Evolutionary conservation across 2,329 filamentous ascomycete genomes (phyloP), one percentile per base, ranked within the genome.

Genomic region (Monosporascus sp.): DNA sequence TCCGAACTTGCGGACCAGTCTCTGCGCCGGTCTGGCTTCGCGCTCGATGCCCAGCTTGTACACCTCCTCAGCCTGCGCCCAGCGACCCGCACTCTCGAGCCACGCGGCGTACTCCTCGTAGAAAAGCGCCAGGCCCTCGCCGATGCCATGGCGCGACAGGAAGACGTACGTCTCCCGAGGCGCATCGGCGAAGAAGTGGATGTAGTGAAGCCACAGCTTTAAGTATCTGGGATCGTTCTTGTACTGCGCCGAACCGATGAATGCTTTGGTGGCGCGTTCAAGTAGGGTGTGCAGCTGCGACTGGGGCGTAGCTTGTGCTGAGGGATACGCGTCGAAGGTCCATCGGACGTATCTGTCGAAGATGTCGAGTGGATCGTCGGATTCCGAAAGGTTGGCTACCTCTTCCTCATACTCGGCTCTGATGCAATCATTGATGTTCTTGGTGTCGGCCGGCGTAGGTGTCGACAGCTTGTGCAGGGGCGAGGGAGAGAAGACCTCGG

Each of bases 321-420:
- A 93, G 2, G 94, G 93, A 69, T 97, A 99, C 50, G 93, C 88
- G 70, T 97, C 90, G 27, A 97, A 77, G 1, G 92, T 96, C 94
- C 94, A 99, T 72, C 90, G 90, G 54, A 97, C 90, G 68, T 99
- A 99, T 68, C 94, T 87, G 70, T 97, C 93, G 74, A 90, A 99
- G 57, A 97, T 82, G 65, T 97, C 94, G 48, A 99, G 83, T 1
- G 94, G 94, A 65, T 99, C 94, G 67, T 99, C 94, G 0, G 89
- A 90, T 68, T 99, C 94, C 58, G 83, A 82, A 49, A 95, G 86
- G 48, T 78, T 82, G 44, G 83, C 79, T 18, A 97, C 73, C 70
- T 97, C 94, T 14, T 84, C 81, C 72, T 99, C 94, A 63, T 90
- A 97, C 65, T 93, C 87, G 62, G 87, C 83, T 60, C 93, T 84